phyloP scores from a whole-genome alignment of 176 grass and related monocot species.

The Triticum urartu region DNA sequence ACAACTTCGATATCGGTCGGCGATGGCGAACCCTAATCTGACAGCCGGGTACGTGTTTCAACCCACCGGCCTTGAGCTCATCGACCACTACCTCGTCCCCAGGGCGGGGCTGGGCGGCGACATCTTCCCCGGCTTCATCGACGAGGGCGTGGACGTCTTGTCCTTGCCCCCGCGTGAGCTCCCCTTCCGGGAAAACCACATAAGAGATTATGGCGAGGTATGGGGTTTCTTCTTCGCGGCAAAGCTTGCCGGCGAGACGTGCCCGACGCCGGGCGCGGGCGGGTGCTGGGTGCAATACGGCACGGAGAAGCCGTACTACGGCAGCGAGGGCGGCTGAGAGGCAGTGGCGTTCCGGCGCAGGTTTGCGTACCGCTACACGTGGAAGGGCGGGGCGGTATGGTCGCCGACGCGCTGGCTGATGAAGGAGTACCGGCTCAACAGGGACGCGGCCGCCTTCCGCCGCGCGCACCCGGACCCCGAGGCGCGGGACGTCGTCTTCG shows the following conservation, averaged over 20 bases:
- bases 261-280: neutral
- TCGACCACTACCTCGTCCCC: neutral
- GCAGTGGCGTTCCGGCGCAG: neutral
- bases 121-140: neutral
- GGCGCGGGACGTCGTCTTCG: neutral
- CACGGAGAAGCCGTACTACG: neutral
- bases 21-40: neutral
- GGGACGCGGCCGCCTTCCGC: neutral
- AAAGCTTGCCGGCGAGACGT: neutral
- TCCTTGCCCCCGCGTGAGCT: neutral
- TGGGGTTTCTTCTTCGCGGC: neutral
- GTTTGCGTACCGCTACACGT: neutral
- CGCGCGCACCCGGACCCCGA: neutral
- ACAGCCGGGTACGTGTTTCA: neutral
- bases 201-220: neutral
- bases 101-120: neutral
- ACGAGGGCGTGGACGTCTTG: neutral
- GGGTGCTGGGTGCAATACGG: neutral
- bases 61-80: neutral
- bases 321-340: neutral
- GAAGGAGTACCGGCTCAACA: constrained; percentile 22
- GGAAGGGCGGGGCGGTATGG: neutral
- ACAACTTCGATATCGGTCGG: neutral
- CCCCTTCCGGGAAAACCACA: neutral
- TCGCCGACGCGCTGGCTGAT: neutral